phyloP scores from a whole-genome alignment of 2,329 filamentous ascomycete genomes.

The Phialemonium atrogriseum region DNA sequence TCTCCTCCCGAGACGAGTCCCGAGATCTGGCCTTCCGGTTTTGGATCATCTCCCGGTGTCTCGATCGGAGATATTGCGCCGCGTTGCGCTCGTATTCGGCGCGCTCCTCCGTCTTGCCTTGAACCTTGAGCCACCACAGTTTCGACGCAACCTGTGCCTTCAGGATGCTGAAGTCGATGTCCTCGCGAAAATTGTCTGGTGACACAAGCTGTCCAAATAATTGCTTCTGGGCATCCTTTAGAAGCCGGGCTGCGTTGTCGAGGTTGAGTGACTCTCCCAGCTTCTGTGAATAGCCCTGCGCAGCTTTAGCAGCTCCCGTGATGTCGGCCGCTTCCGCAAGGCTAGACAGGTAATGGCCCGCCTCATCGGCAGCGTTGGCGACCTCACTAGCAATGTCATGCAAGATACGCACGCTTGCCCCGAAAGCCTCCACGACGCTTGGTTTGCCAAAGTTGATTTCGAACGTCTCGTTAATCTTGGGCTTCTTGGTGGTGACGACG shows the following conservation, averaged over 20 bases:
- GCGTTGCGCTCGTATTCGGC: conserved; percentile 40
- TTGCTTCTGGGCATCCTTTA: conserved; percentile 21
- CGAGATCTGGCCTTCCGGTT: background rate
- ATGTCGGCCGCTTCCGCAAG: conserved; percentile 16
- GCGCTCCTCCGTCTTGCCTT: conserved; percentile 36
- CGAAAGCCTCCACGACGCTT: conserved; percentile 33
- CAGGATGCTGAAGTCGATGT: conserved; percentile 36
- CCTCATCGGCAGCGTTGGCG: conserved; percentile 27
- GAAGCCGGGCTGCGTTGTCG: conserved; percentile 15
- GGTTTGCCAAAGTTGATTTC: conserved; percentile 50
- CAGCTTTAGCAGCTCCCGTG: conserved; percentile 16
- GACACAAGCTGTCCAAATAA: conserved; percentile 22
- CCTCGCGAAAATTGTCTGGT: conserved; percentile 27
- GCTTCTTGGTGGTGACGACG: conserved; percentile 49
- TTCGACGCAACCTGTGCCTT: conserved; percentile 48
- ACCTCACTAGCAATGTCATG: conserved; percentile 31
- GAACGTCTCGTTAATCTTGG: conserved; percentile 53
- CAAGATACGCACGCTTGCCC: conserved; percentile 32
- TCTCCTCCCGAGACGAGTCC: background rate
- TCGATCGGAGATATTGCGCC: conserved; percentile 25
- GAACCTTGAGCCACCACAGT: conserved; percentile 47
- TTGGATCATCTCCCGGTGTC: conserved; percentile 9
- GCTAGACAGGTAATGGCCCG: conserved; percentile 18
- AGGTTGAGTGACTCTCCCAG: conserved; percentile 14
- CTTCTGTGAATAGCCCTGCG: conserved; percentile 11